Conservation (phyloP, 257 asterid species). For the Galeopsis tetrahit region DNA sequence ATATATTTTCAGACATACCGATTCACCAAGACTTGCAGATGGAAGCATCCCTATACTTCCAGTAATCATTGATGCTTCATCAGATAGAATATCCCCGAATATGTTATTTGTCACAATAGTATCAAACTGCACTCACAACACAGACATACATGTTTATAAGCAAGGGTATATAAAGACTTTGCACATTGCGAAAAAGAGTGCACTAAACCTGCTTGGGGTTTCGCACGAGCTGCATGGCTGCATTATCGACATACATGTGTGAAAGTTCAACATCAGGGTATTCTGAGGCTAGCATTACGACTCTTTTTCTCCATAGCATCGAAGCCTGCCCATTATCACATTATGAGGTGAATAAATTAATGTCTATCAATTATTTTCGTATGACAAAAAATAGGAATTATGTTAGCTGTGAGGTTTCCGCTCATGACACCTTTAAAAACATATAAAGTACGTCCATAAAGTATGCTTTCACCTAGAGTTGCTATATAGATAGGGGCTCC, state of each 20-base stretch:
- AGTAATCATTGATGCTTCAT: constrained; percentile 98
- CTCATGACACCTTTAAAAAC: not conserved
- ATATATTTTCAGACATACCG: constrained; percentile 49
- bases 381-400: not conserved
- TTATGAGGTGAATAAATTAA: constrained; percentile 20
- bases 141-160: constrained; percentile 16
- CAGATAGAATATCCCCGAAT: constrained; percentile 96
- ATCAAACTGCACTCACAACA: constrained; percentile 75
- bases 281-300: constrained; percentile 65
- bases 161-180: constrained; percentile 12
- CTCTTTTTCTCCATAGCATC: constrained; percentile 94
- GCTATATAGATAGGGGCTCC: no score
- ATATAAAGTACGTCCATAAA: no score
- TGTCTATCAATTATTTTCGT: not conserved
- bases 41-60: constrained; percentile 99
- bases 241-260: constrained; percentile 98
- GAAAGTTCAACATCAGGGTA: constrained; percentile 96
- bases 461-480: no score
- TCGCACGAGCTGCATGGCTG: constrained; percentile 99
- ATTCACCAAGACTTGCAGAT: constrained; percentile 92
- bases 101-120: constrained; percentile 95
- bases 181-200: constrained; percentile 14
- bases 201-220: constrained; percentile 85
- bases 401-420: not conserved
- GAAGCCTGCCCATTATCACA: constrained; percentile 67